A percentile compares a stretch with the other conserved stretches of the same genome.
Conservation (phyloP, 148 eudicot species). For the Vaccinium macrocarpon region DNA sequence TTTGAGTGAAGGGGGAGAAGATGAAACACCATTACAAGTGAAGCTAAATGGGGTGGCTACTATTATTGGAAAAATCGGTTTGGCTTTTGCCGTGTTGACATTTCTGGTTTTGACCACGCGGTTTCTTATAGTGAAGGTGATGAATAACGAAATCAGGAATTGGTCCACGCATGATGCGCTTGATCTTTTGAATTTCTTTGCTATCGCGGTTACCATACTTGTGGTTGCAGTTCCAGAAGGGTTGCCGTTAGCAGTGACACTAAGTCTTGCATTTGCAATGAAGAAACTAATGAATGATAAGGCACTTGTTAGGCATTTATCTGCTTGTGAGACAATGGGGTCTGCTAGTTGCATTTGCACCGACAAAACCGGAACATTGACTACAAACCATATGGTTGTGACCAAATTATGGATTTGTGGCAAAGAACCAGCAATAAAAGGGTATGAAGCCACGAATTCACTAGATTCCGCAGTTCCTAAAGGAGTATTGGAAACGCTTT, state of each 20-base stretch:
- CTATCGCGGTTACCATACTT: slow-evolving; percentile 74
- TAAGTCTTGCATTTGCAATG: slow-evolving; percentile 92
- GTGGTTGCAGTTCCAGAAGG: slow-evolving; percentile 97
- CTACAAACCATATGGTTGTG: slow-evolving; percentile 89
- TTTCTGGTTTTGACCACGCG: slow-evolving; percentile 56
- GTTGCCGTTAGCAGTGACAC: slow-evolving; percentile 76
- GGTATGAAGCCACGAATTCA: slow-evolving; percentile 10
- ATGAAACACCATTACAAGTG: slow-evolving; percentile 85
- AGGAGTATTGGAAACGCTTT: slow-evolving; percentile 26
- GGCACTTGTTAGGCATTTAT: slow-evolving; percentile 78
- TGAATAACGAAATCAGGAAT: slow-evolving; percentile 30
- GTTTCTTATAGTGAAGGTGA: slow-evolving; percentile 37
- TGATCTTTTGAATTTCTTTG: slow-evolving; percentile 59
- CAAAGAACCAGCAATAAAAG: slow-evolving; percentile 34
- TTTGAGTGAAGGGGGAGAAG: slow-evolving; percentile 62
- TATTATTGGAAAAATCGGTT: slow-evolving; percentile 75
- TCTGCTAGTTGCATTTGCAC: slow-evolving; percentile 88
- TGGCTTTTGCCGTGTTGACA: slow-evolving; percentile 66
- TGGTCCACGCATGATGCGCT: slow-evolving; percentile 60
- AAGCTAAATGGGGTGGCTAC: slow-evolving; percentile 92
- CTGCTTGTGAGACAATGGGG: slow-evolving; percentile 95
- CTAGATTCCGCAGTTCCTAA: slow-evolving; percentile 38
- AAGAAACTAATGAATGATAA: slow-evolving; percentile 75
- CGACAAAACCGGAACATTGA: slow-evolving; percentile 84
- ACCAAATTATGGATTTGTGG: slow-evolving; percentile 63